Evolutionary conservation across 192 early-diverging fungal species (phyloP), one percentile per base, ranked within the genome.

Genomic region (Paraglomus brasilianum): DNA sequence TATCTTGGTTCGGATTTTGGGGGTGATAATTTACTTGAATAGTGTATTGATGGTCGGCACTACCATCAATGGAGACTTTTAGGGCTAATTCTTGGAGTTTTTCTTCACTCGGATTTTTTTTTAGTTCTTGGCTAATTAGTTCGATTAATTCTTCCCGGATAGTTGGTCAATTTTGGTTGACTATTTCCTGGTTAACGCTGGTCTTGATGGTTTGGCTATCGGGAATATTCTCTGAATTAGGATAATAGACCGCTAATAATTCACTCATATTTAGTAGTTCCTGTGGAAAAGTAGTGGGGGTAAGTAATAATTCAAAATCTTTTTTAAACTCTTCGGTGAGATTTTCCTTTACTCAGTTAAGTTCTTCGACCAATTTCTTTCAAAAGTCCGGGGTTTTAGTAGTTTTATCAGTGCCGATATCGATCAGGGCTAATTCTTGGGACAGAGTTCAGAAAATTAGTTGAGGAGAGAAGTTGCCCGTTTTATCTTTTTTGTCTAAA

Each of bases 121-220:
- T 53, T 53, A 53, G 40, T 60, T 39, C 58, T 41, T 60, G 58
- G 39, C 39, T 60, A 41, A 42, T 41, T 60, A 60, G 44, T 41
- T 40, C 39, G 14, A 60, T 39, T 39, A 60, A 39, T 41, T 60
- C 38, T 41, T 60, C 5, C 1, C 39, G 36, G 14, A 60, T 60
- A 4, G 13, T 60, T 60, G 10, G 39, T 13, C 58, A 60, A 60
- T 5, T 41, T 60, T 40, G 4, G 44, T 60, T 42, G 4, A 60
- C 39, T 6, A 60, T 41, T 60, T 60, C 39, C 24, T 36, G 10
- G 6, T 41, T 5, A 10, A 60, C 39, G 4, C 1, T 4, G 39
- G 58, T 21, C 44, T 60, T 1, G 2, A 1, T 43, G 7, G 5
- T n/a, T 60, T 60, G 58, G 19, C 6, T 22, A 39, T 41, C 58